Evolutionary conservation across 768 basidiomycete species (phyloP).

Genomic region (Boletus rubropictus): DNA sequence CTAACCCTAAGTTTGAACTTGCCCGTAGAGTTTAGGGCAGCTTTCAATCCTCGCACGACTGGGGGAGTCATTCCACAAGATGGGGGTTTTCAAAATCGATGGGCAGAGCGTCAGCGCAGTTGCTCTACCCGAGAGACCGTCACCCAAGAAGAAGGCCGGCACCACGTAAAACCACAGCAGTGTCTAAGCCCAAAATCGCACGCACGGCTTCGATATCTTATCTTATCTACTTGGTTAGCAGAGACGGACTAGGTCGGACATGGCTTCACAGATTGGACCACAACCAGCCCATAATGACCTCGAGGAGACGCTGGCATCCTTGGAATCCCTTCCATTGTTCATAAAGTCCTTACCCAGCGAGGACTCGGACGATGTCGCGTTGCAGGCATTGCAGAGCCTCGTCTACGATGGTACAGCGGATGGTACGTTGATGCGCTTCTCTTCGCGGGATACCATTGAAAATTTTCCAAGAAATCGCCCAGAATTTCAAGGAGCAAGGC

Average conservation of each 20-base stretch:
- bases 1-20: constrained; percentile 57
- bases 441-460: not conserved
- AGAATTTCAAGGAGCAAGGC: constrained; percentile 92
- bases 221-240: constrained; percentile 13
- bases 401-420: constrained; percentile 88
- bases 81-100: too few species aligned
- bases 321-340: constrained; percentile 80
- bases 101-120: constrained; percentile 13
- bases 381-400: constrained; percentile 82
- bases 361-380: constrained; percentile 50
- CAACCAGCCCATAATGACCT: constrained; percentile 17
- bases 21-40: constrained; percentile 57
- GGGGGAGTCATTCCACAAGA: constrained; percentile 26
- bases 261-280: constrained; percentile 24
- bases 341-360: constrained; percentile 83
- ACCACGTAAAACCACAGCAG: constrained; percentile 39
- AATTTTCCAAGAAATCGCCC: constrained; percentile 63
- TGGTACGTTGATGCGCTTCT: constrained; percentile 51
- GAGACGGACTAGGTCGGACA: not conserved
- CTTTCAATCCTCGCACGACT: constrained; percentile 45
- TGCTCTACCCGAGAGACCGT: constrained; percentile 31
- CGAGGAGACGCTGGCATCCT: constrained; percentile 36
- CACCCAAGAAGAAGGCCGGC: constrained; percentile 45
- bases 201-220: too few species aligned
- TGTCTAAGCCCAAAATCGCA: constrained; percentile 32